Base-by-base conservation (phyloP, 2,329 filamentous ascomycete genomes). In the Pseudogymnoascus sp. region DNA sequence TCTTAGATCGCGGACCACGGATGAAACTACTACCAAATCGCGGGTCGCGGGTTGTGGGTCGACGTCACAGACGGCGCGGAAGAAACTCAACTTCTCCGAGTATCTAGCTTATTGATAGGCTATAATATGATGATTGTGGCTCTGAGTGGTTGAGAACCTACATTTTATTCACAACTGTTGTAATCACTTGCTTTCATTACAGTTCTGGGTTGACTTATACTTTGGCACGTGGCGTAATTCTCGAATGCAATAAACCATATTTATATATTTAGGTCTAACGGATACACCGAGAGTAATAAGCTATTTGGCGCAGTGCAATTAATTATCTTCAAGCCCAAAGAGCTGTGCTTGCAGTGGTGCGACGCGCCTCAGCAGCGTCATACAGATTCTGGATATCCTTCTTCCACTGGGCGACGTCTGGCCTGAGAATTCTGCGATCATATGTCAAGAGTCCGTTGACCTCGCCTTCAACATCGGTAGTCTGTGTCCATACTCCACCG, bases 381-480 rank as follows among this genome's bases (percentile, higher is more conserved):
- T 87, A 88, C 14, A 89, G 69, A 2, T 77, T 78, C 66, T 80
- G 72, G 49, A 88, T 87, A 69, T 88, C 85, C 0, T 69, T 70
- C 68, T 77, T 79, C 86, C 86, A 89, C 73, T 84, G 81, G 6
- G 74, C 72, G 39, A 76, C 73, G 63, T 89, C 75, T 4, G 82
- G 80, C 0, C 87, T 76, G 35, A 86, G 70, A 0, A 87, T 63
- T 0, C 86, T 77, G 1, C 87, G 81, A 71, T 90, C 87, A 67
- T 89, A 89, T 0, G 86, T 89, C 67, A 89, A 72, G 63, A 91
- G 75, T 0, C 88, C 88, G 67, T 90, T 91, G 7, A 90, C 84
- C 71, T 90, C 88, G 4, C 87, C 87, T 70, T 90, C 87, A 0
- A 90, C 87, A 67, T 90, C 88, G 0, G 85, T 88, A 0, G 87